phyloP scores from a whole-genome alignment of 176 grass and related monocot genomes.

The Triticum aestivum region IWGSC_CS_RefSeq_v2.1 NC_057805.1:508785129-508785628 shows the following conservation, averaged over 20 bases:
- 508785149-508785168: neutral
- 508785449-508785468: too few species aligned
- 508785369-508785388: slow-evolving; percentile 14
- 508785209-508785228: slow-evolving; percentile 76
- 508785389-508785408: neutral
- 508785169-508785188: neutral
- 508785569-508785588: neutral
- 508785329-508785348: slow-evolving; percentile 80
- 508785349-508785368: slow-evolving; percentile 45
- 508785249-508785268: slow-evolving; percentile 67
- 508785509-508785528: neutral
- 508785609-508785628: neutral
- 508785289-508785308: slow-evolving; percentile 57
- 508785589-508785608: neutral
- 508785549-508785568: neutral
- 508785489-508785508: neutral
- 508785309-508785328: slow-evolving; percentile 60
- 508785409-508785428: neutral
- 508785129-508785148: slow-evolving; percentile 30
- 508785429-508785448: too few species aligned
- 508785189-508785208: slow-evolving; percentile 20
- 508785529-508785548: neutral
- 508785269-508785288: slow-evolving; percentile 72
- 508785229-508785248: slow-evolving; percentile 72
- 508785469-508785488: neutral